These are phyloP conservation scores for Debaryomyces psychrophilus DNA, from an alignment of 1,139 yeast genomes.

Conservation along the genomic window DNA sequence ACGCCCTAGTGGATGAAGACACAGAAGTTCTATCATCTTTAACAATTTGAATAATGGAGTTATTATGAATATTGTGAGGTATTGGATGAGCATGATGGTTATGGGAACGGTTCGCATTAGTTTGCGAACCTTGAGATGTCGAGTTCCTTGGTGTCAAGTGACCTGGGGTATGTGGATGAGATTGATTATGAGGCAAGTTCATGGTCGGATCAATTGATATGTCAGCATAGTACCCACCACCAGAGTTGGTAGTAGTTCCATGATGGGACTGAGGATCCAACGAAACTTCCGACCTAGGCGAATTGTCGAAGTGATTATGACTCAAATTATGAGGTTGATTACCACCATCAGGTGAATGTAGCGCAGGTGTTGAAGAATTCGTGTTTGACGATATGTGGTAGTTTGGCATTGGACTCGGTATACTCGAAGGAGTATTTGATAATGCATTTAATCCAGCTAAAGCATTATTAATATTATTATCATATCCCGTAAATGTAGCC, in stretches of 20 bases:
- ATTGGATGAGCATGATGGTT: slow-evolving; percentile 5
- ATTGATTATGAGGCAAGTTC: slow-evolving; percentile 50
- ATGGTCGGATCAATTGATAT: slow-evolving; percentile 51
- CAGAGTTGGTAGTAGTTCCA: slow-evolving; percentile 31
- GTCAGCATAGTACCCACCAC: slow-evolving; percentile 54
- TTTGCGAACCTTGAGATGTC: slow-evolving; percentile 21
- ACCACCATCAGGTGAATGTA: slow-evolving; percentile 23
- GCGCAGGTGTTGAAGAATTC: slow-evolving; percentile 29
- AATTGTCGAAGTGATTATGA: slow-evolving; percentile 27
- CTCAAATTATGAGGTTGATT: slow-evolving; percentile 14
- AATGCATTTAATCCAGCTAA: slow-evolving; percentile 53
- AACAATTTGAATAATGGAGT: slow-evolving; percentile 48
- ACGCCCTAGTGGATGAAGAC: slow-evolving; percentile 39
- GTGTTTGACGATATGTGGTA: slow-evolving; percentile 18
- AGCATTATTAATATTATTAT: slow-evolving; percentile 46
- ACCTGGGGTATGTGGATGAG: slow-evolving; percentile 38
- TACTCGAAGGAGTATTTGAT: slow-evolving; percentile 40
- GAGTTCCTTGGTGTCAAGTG: slow-evolving; percentile 45
- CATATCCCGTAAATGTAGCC: slow-evolving; percentile 48
- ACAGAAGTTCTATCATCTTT: slow-evolving; percentile 44
- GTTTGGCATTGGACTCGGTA: slow-evolving; percentile 35
- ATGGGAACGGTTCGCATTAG: slow-evolving; percentile 1
- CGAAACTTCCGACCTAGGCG: slow-evolving; percentile 33
- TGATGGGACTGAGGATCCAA: slow-evolving; percentile 42
- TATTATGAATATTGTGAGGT: slow-evolving; percentile 31